Percentiles rank a stretch among this genome's conserved stretches.
Evolutionary conservation across 352 stramenopile genomes (phyloP).

Genomic region (Pythium diclinum): DNA sequence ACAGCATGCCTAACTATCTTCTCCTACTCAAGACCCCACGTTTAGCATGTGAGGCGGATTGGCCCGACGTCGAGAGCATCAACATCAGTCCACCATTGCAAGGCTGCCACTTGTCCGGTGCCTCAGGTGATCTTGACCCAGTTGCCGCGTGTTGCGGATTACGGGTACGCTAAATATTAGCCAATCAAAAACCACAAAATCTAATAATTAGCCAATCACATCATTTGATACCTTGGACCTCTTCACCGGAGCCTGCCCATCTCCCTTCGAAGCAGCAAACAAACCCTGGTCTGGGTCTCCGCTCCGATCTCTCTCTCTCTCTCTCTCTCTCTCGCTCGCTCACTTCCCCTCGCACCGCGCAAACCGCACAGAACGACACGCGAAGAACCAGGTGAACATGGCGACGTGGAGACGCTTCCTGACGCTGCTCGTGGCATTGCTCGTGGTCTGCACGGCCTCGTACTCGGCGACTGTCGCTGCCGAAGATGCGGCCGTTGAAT

Average conservation of each 20-base stretch:
- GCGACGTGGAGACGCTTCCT: constrained; percentile 18
- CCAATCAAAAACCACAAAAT: background rate
- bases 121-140: background rate
- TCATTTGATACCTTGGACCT: background rate
- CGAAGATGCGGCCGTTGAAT: constrained; percentile 6
- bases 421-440: constrained; percentile 18
- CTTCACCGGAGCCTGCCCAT: background rate
- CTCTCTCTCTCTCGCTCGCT: background rate
- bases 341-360: background rate
- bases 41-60: background rate
- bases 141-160: constrained; percentile 5
- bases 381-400: constrained; percentile 8
- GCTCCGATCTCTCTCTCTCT: background rate
- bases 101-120: background rate
- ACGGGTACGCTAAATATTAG: background rate
- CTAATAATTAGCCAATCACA: constrained; percentile 15
- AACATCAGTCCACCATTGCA: background rate
- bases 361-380: background rate
- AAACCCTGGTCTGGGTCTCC: background rate
- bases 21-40: no score
- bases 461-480: constrained; percentile 5
- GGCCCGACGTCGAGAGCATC: background rate
- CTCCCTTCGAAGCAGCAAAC: constrained; percentile 16
- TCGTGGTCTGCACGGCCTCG: constrained; percentile 20
- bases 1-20: no score